Base-by-base conservation (phyloP, 345 rosid genomes). In the Rubroshorea leprosula region DNA sequence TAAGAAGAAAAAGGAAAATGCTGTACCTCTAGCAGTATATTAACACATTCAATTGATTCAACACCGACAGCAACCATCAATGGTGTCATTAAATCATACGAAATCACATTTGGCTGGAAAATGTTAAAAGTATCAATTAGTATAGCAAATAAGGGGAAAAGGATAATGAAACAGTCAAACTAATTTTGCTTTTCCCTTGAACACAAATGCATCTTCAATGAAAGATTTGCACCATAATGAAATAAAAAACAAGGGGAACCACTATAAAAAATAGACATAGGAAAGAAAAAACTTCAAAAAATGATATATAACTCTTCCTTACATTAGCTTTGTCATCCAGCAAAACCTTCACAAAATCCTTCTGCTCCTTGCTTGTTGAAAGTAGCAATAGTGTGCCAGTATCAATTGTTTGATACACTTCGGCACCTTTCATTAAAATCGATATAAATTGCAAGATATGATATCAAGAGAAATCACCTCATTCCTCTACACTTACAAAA, bases 301-400 rank as follows among this genome's bases (percentile, higher is more conserved):
- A 45, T 4, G 18, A 16, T n/a, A n/a, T n/a, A 14, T 16, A 5
- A 21, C 20, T 31, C 15, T 13, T 54, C 8, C 73, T 38, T 63
- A 69, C 66, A 64, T 70, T n/a, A 14, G 69, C 69, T 41, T 43
- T 12, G 19, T 64, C 59, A 21, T 54, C 66, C 45, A 70, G 7
- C 62, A 70, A 59, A 39, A 64, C 46, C 45, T 55, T 64, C 13
- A 64, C 54, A 51, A 47, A 46, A 22, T 52, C 64, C 61, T 35
- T 38, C 15, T 53, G 53, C 15, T 60, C 61, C 0, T 1, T 0
- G 14, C 5, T 11, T 10, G 65, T 60, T 26, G 73, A 68, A n/a
- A 17, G 4, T 16, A 49, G 50, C 60, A 70, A 24, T 25, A 66
- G 70, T 9, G 69, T 70, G 19, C 65, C 57, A 49, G 1, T 9